Evolutionary conservation across 306 rosid species (phyloP).

Genomic region (Cicer chorassanicum): DNA sequence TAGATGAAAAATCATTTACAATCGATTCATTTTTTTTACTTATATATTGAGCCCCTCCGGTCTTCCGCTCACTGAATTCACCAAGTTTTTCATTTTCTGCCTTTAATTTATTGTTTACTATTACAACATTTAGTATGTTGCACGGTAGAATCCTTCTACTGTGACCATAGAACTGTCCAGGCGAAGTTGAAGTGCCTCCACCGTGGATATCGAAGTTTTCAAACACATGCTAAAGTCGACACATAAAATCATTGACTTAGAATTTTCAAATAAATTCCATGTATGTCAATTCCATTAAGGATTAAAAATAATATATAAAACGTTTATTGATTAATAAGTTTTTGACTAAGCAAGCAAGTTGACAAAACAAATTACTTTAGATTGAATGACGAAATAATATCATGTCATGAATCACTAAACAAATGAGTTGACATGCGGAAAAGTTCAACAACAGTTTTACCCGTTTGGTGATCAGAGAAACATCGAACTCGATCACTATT

Average conservation of each 20-base stretch:
- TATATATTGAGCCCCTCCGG: too few species aligned
- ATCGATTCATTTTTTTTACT: too few species aligned
- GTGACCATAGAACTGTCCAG: too few species aligned
- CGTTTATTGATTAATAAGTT: slow-evolving; percentile 1
- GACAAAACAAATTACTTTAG: not conserved
- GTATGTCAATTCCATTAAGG: not conserved
- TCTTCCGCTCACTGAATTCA: not conserved
- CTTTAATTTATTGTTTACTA: not conserved
- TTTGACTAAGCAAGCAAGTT: slow-evolving; percentile 18
- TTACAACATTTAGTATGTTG: not conserved
- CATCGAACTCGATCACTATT: slow-evolving; percentile 53
- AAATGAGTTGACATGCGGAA: slow-evolving; percentile 14
- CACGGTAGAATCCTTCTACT: too few species aligned
- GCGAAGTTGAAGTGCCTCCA: too few species aligned
- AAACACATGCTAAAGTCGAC: not conserved
- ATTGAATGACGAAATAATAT: not conserved
- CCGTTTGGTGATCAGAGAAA: slow-evolving; percentile 46
- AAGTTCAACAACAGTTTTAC: slow-evolving; percentile 43
- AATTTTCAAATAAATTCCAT: slow-evolving; percentile 1
- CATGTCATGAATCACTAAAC: not conserved
- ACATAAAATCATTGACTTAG: slow-evolving; percentile 30
- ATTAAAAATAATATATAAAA: not conserved
- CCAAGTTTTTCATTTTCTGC: not conserved
- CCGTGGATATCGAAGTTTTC: too few species aligned
- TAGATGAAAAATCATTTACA: too few species aligned